A percentile compares a stretch with the other conserved stretches of the same genome.
These are phyloP conservation scores for Gloeopeniophorella convolvens DNA, from an alignment of 768 basidiomycete species.

Conservation along the genomic window DNA sequence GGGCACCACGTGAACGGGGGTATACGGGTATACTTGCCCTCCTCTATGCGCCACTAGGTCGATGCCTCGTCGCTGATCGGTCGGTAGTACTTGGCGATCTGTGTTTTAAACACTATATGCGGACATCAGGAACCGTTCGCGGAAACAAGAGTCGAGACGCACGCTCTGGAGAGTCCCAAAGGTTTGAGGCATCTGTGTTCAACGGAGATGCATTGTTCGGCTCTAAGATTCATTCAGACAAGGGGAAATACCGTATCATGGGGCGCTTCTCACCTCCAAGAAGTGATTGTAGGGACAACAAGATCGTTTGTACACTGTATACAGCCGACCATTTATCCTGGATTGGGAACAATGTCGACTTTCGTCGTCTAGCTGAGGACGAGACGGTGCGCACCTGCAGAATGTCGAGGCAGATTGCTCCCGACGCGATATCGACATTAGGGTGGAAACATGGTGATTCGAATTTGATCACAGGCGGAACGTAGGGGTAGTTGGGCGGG, in stretches of 20 bases:
- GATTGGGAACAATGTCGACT: background rate
- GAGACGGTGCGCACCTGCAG: constrained; percentile 49
- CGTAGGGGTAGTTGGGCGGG: constrained; percentile 85
- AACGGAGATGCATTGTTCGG: constrained; percentile 91
- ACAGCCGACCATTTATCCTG: constrained; percentile 94
- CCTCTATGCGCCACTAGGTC: constrained; percentile 25
- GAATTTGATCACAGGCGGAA: constrained; percentile 78
- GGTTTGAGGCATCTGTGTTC: constrained; percentile 76
- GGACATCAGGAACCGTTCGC: constrained; percentile 3
- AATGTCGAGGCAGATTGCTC: constrained; percentile 83
- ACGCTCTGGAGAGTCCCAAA: constrained; percentile 75
- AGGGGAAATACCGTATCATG: background rate
- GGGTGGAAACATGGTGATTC: constrained; percentile 89
- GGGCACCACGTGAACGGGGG: background rate
- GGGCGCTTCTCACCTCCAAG: constrained; percentile 59
- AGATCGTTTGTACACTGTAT: constrained; percentile 85
- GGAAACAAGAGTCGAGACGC: constrained; percentile 16
- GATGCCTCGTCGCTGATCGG: constrained; percentile 34
- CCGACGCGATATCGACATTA: constrained; percentile 74
- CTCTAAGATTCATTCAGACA: constrained; percentile 40
- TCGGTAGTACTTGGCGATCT: constrained; percentile 69
- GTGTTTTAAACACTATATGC: constrained; percentile 44
- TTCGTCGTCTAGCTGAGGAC: background rate
- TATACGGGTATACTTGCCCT: constrained; percentile 8
- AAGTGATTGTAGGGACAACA: constrained; percentile 81